These are phyloP conservation scores for Talaromyces islandicus DNA, from an alignment of 2,329 filamentous ascomycete species.

Conservation along the genomic window DNA sequence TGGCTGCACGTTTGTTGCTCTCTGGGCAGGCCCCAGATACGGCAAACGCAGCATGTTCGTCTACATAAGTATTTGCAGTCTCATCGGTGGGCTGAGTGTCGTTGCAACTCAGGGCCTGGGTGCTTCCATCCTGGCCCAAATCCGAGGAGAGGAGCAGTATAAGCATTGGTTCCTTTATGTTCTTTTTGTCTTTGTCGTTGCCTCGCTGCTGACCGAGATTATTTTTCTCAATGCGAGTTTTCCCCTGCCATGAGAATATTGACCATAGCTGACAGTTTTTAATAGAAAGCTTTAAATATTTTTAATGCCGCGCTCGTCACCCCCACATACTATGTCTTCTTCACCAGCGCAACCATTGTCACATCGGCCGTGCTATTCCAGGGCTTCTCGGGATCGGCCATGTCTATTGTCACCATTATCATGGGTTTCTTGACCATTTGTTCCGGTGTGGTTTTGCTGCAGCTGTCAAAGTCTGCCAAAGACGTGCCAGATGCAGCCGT, in stretches of 20 bases:
- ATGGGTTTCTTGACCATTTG: conserved; percentile 94
- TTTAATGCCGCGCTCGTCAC: conserved; percentile 97
- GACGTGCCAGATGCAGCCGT: conserved; percentile 91
- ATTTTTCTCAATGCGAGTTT: conserved; percentile 84
- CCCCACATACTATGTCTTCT: conserved; percentile 97
- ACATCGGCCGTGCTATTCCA: conserved; percentile 88
- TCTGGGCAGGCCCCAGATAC: conserved; percentile 80
- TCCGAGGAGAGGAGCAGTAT: conserved; percentile 76
- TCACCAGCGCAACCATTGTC: conserved; percentile 91
- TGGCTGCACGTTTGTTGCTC: conserved; percentile 63
- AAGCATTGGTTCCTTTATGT: conserved; percentile 98
- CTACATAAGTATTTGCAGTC: conserved; percentile 92
- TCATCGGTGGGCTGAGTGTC: conserved; percentile 89
- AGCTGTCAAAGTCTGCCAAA: conserved; percentile 97
- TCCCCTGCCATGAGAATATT: background rate
- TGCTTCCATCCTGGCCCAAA: conserved; percentile 82
- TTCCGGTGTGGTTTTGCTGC: conserved; percentile 81
- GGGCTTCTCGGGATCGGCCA: conserved; percentile 81
- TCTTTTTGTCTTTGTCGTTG: conserved; percentile 79
- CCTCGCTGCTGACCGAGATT: conserved; percentile 87
- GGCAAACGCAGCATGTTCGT: conserved; percentile 98
- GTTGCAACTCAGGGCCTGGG: conserved; percentile 92
- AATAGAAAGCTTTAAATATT: conserved; percentile 92
- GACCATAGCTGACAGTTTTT: background rate
- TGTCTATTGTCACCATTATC: conserved; percentile 79